Percentiles rank a stretch among this genome's conserved stretches.
Evolutionary conservation across 768 basidiomycete genomes (phyloP).

Genomic region (Termitomyces sp.): DNA sequence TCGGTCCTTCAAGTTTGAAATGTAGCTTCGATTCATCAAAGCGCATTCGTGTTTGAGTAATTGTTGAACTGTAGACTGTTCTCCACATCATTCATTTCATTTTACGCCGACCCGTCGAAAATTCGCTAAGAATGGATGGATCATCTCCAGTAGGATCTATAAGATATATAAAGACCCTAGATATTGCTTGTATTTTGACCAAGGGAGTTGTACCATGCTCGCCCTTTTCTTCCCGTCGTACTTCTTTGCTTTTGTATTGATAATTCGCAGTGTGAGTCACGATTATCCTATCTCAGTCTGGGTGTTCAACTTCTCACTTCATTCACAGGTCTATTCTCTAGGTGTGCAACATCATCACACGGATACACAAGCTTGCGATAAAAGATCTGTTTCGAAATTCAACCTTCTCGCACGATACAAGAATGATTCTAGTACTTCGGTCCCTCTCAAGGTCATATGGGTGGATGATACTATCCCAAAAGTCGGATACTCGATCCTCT

Average conservation of each 20-base stretch:
- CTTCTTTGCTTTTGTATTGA: background rate
- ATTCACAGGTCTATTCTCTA: background rate
- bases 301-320: background rate
- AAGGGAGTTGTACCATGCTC: background rate
- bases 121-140: too few species aligned
- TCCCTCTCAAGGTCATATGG: constrained; percentile 9
- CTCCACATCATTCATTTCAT: too few species aligned
- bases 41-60: too few species aligned
- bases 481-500: constrained; percentile 9
- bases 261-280: background rate
- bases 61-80: too few species aligned
- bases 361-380: background rate
- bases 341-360: background rate
- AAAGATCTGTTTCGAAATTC: constrained; percentile 3
- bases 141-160: too few species aligned
- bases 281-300: background rate
- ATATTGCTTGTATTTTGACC: too few species aligned
- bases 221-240: background rate
- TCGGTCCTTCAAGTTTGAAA: too few species aligned
- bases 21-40: too few species aligned
- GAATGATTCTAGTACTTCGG: background rate
- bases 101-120: too few species aligned
- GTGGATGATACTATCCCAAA: constrained; percentile 3
- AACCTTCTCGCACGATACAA: constrained; percentile 10
- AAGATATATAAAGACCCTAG: too few species aligned